Evolutionary conservation across 148 eudicot species (phyloP), one percentile per base, ranked within the genome.

Genomic region (Silene latifolia): DNA sequence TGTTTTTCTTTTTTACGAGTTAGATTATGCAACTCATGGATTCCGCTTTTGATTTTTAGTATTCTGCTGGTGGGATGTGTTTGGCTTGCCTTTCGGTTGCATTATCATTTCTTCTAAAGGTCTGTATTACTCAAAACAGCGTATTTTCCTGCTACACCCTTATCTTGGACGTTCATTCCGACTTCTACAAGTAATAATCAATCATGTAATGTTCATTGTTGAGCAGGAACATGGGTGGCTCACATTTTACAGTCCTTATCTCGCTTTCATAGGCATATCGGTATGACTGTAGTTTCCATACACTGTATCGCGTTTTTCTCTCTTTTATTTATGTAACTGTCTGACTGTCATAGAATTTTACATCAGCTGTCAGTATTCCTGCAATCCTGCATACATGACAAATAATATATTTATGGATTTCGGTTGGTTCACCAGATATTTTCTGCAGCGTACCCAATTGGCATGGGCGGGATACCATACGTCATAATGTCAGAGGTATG

Each of bases 381-480:
- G 35, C 35, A 2, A 32, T 32, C 35, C 29, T 27, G 29, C 5
- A 32, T 32, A 32, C 35, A 32, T 32, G 35, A 32, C 3, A 32
- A 32, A 32, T 4, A 32, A 32, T 4, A 32, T 32, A 32, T 32
- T 32, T 32, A 32, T 32, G 35, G 3, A 32, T 32, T 32, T 32
- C 35, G 1, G 48, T 73, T 67, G 39, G 44, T 48, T 24, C 72
- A 69, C 39, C 68, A 63, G 80, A 4, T 77, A 9, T 81, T 72
- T 62, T 73, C 72, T 15, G 70, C 74, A 32, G 23, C 83, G 69
- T 81, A 62, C 18, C 77, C 83, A n/a, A 19, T 77, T 21, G 83
- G 83, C 64, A 67, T 81, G 80, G 83, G 83, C 77, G 83, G 83
- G 65, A 73, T 81, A 68, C 83, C 83, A 47, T 81, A 24, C 42